Base-by-base conservation (phyloP, 2,329 filamentous ascomycete species). In the Stagonosporopsis cucurbitacearum region DNA sequence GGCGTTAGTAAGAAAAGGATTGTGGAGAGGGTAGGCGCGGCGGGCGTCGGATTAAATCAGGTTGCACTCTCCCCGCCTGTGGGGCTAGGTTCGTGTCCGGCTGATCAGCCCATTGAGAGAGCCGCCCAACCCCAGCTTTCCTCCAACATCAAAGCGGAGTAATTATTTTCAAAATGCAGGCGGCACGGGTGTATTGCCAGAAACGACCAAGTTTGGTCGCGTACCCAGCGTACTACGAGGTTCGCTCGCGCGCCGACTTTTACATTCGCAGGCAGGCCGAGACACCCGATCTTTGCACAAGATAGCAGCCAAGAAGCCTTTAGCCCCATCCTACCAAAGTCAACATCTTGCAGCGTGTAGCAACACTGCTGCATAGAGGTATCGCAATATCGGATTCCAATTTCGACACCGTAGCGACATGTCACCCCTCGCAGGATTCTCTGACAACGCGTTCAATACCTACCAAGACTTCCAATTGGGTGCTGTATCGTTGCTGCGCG, bases 371-470 rank as follows among this genome's bases (percentile, higher is more conserved):
- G n/a, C n/a, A n/a, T n/a, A 23, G 8, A 13, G n/a, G 13, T 7
- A 19, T 5, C 13, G 25, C 9, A 37, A 17, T 5, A 23, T 5
- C 13, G 28, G n/a, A 37, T 42, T 39, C 22, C 13, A 7, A 12
- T n/a, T 20, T 23, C 17, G 5, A 43, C 30, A 28, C 22, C 36
- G 19, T 23, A 50, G 30, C 28, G 50, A 40, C 17, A 74, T 74
- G 71, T 66, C 70, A 33, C 58, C 67, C 0, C 54, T 73, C 1
- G 1, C 47, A 23, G 68, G 63, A 5, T 74, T 74, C 54, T 73
- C 71, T 2, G 50, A 70, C 45, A 74, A 71, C 36, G 11, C 56
- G 3, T 72, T 74, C 44, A 15, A 41, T 20, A 69, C 53, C 3
- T 59, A 65, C 26, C 39, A 33, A n/a, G 66, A 74, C 37, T 70